Evolutionary conservation across 2,329 filamentous ascomycete species (phyloP).

Genomic region (Clonostachys byssicola): DNA sequence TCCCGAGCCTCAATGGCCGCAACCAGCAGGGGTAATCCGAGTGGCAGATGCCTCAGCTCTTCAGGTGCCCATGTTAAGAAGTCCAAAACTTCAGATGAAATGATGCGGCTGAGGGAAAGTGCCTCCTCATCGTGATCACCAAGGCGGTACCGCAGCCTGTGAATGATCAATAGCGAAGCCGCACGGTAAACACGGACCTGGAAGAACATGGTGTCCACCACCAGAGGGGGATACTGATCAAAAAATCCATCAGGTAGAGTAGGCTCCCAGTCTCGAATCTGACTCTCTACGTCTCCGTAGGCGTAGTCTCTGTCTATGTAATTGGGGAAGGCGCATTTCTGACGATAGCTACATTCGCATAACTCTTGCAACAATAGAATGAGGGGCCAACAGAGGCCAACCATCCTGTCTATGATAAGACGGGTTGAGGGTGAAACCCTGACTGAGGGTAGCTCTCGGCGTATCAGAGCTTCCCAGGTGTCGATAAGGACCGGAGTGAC

Average conservation of each 20-base stretch:
- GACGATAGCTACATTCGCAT: conserved; percentile 4
- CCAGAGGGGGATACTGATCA: background rate
- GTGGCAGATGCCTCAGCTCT: conserved; percentile 3
- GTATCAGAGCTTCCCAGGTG: conserved; percentile 6
- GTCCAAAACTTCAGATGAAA: conserved; percentile 3
- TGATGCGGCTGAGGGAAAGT: conserved; percentile 1
- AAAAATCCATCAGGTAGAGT: background rate
- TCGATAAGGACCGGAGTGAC: conserved; percentile 6
- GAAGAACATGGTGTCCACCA: conserved; percentile 4
- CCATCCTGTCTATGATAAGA: conserved; percentile 5
- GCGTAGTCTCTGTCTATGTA: background rate
- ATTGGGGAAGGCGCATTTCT: background rate
- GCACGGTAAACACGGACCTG: conserved; percentile 7
- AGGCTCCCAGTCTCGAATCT: conserved; percentile 4
- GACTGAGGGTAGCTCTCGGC: conserved; percentile 5
- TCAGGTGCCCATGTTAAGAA: conserved; percentile 1
- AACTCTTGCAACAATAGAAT: conserved; percentile 6
- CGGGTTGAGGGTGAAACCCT: background rate
- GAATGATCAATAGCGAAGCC: conserved; percentile 7
- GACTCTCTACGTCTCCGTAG: conserved; percentile 4
- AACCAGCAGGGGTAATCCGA: conserved; percentile 7
- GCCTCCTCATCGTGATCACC: conserved; percentile 5
- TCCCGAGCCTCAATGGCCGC: conserved; percentile 6
- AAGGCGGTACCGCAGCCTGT: conserved; percentile 7
- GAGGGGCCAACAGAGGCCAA: conserved; percentile 5